A percentile compares a stretch with the other conserved stretches of the same genome.
phyloP scores from a whole-genome alignment of 331 rosid species.

The Quercus tomentella region DNA sequence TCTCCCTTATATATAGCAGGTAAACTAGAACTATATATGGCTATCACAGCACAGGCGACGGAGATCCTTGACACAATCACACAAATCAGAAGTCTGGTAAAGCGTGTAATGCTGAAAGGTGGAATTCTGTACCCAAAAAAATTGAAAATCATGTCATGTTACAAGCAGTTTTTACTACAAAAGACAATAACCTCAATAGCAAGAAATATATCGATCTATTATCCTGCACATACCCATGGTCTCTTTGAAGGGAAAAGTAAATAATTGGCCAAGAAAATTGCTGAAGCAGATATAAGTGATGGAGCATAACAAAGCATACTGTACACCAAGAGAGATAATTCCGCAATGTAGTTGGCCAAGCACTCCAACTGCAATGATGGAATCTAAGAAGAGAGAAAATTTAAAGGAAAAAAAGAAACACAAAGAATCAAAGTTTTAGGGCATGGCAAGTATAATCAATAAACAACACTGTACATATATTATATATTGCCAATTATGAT shows the following conservation, averaged over 20 bases:
- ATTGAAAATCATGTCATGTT: not conserved
- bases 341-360: conserved; percentile 78
- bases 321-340: conserved; percentile 81
- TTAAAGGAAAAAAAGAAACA: not conserved
- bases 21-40: conserved; percentile 45
- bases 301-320: conserved; percentile 76
- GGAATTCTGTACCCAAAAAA: conserved; percentile 46
- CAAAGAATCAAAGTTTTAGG: not conserved
- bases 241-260: conserved; percentile 56
- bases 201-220: not conserved
- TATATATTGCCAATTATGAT: not conserved
- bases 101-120: conserved; percentile 82
- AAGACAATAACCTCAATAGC: not conserved
- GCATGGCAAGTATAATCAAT: not conserved
- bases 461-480: not conserved
- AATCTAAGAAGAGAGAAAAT: conserved; percentile 22
- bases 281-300: conserved; percentile 73
- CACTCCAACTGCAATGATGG: conserved; percentile 83
- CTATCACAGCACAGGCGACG: conserved; percentile 61
- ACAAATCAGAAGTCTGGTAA: conserved; percentile 68
- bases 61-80: conserved; percentile 61
- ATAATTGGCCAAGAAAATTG: conserved; percentile 78
- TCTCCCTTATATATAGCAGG: conserved; percentile 70
- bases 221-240: conserved; percentile 69
- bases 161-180: not conserved